Base-by-base conservation (phyloP, 768 basidiomycete genomes). In the Panellus pusillus region DNA sequence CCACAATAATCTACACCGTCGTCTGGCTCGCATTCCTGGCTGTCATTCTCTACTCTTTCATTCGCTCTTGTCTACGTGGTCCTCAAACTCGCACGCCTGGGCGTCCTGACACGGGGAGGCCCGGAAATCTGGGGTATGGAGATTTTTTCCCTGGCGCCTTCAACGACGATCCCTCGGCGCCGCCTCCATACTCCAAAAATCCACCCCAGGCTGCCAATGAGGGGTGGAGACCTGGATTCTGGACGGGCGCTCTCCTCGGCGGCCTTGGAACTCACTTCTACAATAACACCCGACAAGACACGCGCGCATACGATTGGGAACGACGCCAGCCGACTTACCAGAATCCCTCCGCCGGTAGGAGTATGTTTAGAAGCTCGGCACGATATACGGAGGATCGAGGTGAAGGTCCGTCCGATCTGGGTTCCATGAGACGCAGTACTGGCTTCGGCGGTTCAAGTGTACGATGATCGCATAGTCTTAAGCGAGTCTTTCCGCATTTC, bases 381-480 rank as follows among this genome's bases (percentile, higher is more conserved):
- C 53, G 57, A 28, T 47, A 62, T 20, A 60, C 63, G 14, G 74
- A 78, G 18, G 84, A 87, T 63, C 74, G 87, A 52, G 84, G 83
- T 6, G 87, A 88, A 65, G 87, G 88, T 6, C 66, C 83, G 14
- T 89, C 87, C 20, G 81, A 77, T 65, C 63, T 90, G 43, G 91
- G 90, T 6, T 58, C 79, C 19, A 84, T 89, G 79, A 79, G 91
- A 66, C 74, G 80, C 32, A 90, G 89, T 64, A 89, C 89, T 14
- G 92, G 90, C 0, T 80, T 87, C 51, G 93, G 92, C 28, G 84
- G 91, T 24, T 89, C 91, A 4, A 83, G 70, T 56, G 84, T 86
- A 24, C 77, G 91, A 55, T 93, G 72, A 24, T 24, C 24, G 24
- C 24, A 24, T 24, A 68, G 63, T 35, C 8, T 11, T 11, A 3